Base-by-base conservation (phyloP, 345 rosid species). In the Garcia nutans region DNA sequence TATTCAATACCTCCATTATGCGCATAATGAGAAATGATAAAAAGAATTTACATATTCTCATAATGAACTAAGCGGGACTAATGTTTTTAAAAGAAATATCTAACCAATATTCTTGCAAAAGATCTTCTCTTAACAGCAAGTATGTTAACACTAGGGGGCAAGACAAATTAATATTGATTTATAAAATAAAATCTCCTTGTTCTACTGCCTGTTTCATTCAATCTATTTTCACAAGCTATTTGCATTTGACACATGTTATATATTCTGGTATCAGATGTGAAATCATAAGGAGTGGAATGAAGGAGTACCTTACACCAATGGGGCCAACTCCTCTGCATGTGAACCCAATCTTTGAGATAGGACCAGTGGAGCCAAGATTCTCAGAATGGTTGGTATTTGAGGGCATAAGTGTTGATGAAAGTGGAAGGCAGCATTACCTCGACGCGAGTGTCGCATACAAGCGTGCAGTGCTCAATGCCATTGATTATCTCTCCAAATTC, bases 371-470 rank as follows among this genome's bases (percentile, higher is more conserved):
- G 80, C 99, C 97, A 1, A 88, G 96, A 86, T 95, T 92, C 85
- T 89, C 97, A 1, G 99, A 95, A 63, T 91, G 99, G 97, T 81
- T 92, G 16, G 97, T 92, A n/a, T 95, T 92, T 41, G 99, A 92
- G 7, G 97, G 97, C 23, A 95, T 92, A 81, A 95, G 97, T 52
- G 97, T 95, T 1, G 96, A 91, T 73, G 97, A 95, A 76, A 80
- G 87, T 10, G 96, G 99, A 6, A 89, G 79, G 86, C 98, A 91
- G 75, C 98, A 93, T 75, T 93, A 83, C 84, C 86, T 93, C 16
- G 99, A 93, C 19, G 96, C 96, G 58, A 93, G 88, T 60, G 91
- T 89, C 71, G 98, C 99, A 52, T 91, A 89, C 82, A 95, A 91
- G 83, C 82, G 96, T 5, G 97, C 98, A 44, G 90, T 90, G 23